These are phyloP conservation scores for Polygonum aviculare DNA, from an alignment of 148 eudicot species.

Conservation along the genomic window DNA sequence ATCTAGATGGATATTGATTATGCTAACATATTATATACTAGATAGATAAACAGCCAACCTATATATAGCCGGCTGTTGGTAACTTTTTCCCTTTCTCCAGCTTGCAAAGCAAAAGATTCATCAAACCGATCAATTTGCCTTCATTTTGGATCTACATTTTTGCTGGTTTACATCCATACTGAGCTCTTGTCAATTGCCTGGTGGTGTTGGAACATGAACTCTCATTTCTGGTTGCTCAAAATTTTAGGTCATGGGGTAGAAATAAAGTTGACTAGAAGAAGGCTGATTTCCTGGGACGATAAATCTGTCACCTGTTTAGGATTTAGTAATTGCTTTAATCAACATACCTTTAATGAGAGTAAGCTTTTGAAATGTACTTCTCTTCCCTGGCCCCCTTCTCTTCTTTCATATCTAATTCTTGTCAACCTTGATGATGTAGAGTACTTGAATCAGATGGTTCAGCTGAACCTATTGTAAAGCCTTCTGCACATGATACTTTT, in stretches of 20 bases:
- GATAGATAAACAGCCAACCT: not conserved
- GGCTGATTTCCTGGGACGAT: not conserved
- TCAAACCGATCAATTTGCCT: not conserved
- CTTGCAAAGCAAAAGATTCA: slow-evolving; percentile 2
- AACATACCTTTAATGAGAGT: too few species aligned
- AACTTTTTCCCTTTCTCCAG: not conserved
- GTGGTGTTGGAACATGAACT: not conserved
- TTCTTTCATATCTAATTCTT: not conserved
- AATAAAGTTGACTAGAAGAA: not conserved
- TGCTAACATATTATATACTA: not conserved
- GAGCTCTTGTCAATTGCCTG: not conserved
- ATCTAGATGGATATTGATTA: not conserved
- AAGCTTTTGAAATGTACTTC: not conserved
- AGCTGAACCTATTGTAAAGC: slow-evolving; percentile 37
- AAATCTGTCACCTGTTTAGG: not conserved
- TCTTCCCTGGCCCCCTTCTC: not conserved
- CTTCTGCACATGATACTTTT: slow-evolving; percentile 45
- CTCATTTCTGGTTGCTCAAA: not conserved
- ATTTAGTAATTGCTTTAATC: not conserved
- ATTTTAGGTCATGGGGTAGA: not conserved
- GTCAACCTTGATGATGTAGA: slow-evolving; percentile 28
- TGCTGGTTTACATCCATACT: not conserved
- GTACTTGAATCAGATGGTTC: slow-evolving; percentile 28
- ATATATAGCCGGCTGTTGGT: not conserved
- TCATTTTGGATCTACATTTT: not conserved